Evolutionary conservation across 2,329 filamentous ascomycete species (phyloP).

Genomic region (Nannizziopsis arthrosporioides): DNA sequence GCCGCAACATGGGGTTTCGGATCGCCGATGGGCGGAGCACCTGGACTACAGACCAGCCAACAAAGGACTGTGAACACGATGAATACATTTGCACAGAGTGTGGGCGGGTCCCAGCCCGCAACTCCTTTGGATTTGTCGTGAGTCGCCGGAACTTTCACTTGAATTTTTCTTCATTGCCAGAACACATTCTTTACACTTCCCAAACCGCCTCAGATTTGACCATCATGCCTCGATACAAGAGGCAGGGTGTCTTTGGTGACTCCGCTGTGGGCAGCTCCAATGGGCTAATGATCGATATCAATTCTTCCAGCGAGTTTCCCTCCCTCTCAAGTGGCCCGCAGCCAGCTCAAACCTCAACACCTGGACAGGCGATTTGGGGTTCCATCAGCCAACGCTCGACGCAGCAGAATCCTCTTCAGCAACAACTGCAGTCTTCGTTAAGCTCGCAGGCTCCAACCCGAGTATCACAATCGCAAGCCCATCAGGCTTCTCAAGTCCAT

Average conservation of each 20-base stretch:
- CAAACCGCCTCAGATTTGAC: background rate
- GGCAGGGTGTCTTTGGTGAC: background rate
- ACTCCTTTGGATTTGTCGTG: constrained; percentile 47
- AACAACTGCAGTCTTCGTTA: constrained; percentile 37
- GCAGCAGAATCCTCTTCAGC: constrained; percentile 43
- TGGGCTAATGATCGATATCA: constrained; percentile 13
- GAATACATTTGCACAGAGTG: constrained; percentile 47
- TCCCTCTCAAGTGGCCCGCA: constrained; percentile 48
- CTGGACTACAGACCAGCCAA: constrained; percentile 41
- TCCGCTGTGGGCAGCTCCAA: background rate
- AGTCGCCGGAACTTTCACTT: constrained; percentile 24
- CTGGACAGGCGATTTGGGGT: constrained; percentile 45
- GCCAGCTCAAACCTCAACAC: constrained; percentile 41
- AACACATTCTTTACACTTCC: background rate
- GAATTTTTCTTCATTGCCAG: background rate
- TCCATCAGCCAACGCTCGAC: constrained; percentile 45
- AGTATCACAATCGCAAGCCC: constrained; percentile 32
- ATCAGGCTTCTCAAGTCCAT: constrained; percentile 36
- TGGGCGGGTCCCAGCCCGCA: constrained; percentile 42
- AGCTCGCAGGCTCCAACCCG: constrained; percentile 33
- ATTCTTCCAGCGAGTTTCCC: constrained; percentile 47
- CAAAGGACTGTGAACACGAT: constrained; percentile 41
- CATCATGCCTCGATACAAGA: constrained; percentile 3
- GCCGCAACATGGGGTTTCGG: constrained; percentile 49
- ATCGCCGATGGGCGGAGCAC: constrained; percentile 42